A percentile compares a stretch with the other conserved stretches of the same genome.
Evolutionary conservation across 495 filamentous ascomycete genomes (phyloP).

Genomic region (Podospora pseudoanserina): DNA sequence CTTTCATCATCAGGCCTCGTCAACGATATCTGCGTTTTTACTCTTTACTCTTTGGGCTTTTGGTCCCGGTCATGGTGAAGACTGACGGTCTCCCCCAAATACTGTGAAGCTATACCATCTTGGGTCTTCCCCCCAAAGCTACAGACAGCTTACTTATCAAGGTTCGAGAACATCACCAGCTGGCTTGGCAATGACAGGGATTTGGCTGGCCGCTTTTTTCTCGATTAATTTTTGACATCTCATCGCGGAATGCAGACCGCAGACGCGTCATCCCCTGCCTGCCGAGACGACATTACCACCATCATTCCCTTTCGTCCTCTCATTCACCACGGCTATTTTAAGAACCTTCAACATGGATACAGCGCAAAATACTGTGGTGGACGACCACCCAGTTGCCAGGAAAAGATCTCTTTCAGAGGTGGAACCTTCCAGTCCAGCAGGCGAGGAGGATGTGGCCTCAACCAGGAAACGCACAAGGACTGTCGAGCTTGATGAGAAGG

Average conservation of each 20-base stretch:
- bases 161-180: neutral
- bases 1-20: too few species aligned
- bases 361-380: neutral
- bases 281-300: neutral
- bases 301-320: neutral
- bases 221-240: neutral
- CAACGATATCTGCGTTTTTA: too few species aligned
- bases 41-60: too few species aligned
- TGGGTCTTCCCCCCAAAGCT: too few species aligned
- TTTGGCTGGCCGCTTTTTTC: neutral
- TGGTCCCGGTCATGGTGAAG: too few species aligned
- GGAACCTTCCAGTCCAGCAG: neutral
- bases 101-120: too few species aligned
- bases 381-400: neutral
- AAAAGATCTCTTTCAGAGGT: neutral
- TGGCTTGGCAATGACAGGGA: slow-evolving; percentile 4
- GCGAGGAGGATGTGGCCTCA: neutral
- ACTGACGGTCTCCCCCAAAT: too few species aligned
- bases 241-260: neutral
- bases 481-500: neutral
- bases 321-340: neutral
- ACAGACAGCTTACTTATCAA: neutral
- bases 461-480: neutral
- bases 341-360: neutral
- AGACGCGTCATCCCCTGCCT: neutral